Conservation (phyloP, 2,329 filamentous ascomycete genomes). For the Cytospora chrysosperma region DNA sequence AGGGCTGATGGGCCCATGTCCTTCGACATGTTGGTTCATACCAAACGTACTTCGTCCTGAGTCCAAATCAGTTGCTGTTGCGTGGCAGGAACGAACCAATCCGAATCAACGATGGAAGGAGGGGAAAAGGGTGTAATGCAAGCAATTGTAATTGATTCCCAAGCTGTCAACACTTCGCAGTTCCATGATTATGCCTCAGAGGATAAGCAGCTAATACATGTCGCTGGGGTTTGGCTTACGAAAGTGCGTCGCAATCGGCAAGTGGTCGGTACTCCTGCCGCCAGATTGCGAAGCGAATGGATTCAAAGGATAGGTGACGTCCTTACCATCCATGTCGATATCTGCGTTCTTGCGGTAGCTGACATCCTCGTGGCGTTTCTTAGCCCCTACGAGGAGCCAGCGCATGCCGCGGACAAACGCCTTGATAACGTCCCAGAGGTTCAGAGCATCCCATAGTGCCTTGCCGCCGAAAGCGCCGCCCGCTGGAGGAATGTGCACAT, state of each 20-base stretch:
- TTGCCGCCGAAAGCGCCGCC: constrained; percentile 64
- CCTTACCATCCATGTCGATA: constrained; percentile 31
- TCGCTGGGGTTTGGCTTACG: constrained; percentile 27
- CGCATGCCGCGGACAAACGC: constrained; percentile 73
- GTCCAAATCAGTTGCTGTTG: constrained; percentile 9
- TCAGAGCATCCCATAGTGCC: constrained; percentile 71
- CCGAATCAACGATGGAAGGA: background rate
- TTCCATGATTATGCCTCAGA: constrained; percentile 18
- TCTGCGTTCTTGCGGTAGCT: constrained; percentile 46
- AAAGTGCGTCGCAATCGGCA: constrained; percentile 41
- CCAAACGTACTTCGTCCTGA: constrained; percentile 30
- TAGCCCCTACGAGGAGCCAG: constrained; percentile 77
- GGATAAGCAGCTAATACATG: constrained; percentile 17
- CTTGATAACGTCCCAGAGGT: constrained; percentile 81
- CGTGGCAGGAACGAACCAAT: background rate
- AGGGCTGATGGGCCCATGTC: constrained; percentile 12
- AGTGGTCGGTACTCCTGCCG: constrained; percentile 38
- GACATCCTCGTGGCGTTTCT: constrained; percentile 53
- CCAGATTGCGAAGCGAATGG: constrained; percentile 30
- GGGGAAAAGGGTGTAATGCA: background rate
- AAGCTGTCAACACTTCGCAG: constrained; percentile 9
- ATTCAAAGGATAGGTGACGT: constrained; percentile 29
- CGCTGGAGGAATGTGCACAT: constrained; percentile 50
- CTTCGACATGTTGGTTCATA: constrained; percentile 21
- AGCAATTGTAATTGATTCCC: background rate